Conservation (phyloP, 148 eudicot genomes). For the Arctostaphylos glauca region DNA sequence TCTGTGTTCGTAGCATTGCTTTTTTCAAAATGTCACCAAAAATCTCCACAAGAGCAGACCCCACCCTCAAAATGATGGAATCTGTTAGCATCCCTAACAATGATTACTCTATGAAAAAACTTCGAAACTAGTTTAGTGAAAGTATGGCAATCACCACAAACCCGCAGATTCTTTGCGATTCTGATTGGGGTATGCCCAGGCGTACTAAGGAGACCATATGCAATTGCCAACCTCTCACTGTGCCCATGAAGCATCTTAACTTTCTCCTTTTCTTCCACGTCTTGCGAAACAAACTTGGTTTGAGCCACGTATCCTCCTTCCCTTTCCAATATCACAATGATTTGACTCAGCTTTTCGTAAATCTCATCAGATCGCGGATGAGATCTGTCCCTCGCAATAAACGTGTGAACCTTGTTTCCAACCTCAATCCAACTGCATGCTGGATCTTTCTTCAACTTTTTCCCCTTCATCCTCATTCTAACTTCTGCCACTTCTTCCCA, state of each 20-base stretch:
- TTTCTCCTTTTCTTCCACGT: conserved; percentile 73
- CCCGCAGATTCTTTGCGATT: conserved; percentile 77
- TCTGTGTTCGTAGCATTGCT: too few species aligned
- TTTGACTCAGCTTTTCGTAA: conserved; percentile 43
- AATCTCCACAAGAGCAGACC: conserved; percentile 80
- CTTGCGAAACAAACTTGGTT: conserved; percentile 61
- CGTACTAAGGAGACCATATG: conserved; percentile 62
- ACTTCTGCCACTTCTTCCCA: conserved; percentile 71
- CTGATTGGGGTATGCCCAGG: conserved; percentile 52
- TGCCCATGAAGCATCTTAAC: conserved; percentile 63
- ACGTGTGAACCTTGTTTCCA: conserved; percentile 60
- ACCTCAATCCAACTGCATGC: conserved; percentile 95
- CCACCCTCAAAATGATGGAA: conserved; percentile 78
- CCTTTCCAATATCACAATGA: conserved; percentile 45
- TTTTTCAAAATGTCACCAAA: conserved; percentile 52
- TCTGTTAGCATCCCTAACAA: conserved; percentile 82
- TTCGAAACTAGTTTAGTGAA: conserved; percentile 67
- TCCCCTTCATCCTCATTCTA: conserved; percentile 59
- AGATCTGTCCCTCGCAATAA: conserved; percentile 64
- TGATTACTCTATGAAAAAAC: conserved; percentile 47
- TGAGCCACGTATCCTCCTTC: conserved; percentile 67
- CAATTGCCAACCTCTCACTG: conserved; percentile 85
- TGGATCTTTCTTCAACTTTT: conserved; percentile 79
- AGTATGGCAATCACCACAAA: conserved; percentile 86
- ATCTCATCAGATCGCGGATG: conserved; percentile 61